Conservation (phyloP, 192 early-diverging fungal genomes). For the Umbelopsis isabellina region DNA sequence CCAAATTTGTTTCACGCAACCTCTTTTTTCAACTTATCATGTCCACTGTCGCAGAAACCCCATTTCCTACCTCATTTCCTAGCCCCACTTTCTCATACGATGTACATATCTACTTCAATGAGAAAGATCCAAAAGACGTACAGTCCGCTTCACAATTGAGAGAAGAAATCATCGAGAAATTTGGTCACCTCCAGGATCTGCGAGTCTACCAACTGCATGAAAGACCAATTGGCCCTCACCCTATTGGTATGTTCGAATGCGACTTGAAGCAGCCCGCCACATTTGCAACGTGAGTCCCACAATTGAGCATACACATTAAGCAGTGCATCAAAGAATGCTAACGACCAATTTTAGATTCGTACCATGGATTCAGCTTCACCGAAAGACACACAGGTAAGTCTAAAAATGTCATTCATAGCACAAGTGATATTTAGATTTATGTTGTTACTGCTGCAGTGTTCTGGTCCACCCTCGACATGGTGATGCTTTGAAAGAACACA, state of each 20-base stretch:
- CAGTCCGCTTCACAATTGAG: constrained; percentile 15
- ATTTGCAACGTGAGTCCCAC: constrained; percentile 2
- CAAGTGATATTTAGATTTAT: not conserved
- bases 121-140: not conserved
- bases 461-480: constrained; percentile 24
- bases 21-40: not conserved
- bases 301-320: too few species aligned
- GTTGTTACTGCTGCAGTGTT: constrained; percentile 1
- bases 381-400: not conserved
- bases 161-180: constrained; percentile 22
- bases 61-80: constrained; percentile 22
- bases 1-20: too few species aligned
- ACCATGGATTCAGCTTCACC: constrained; percentile 16
- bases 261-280: constrained; percentile 20
- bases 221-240: constrained; percentile 24
- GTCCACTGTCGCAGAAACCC: not conserved
- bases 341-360: not conserved
- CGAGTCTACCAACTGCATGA: constrained; percentile 11
- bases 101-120: constrained; percentile 27
- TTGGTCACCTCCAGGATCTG: constrained; percentile 26
- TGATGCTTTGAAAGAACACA: constrained; percentile 23
- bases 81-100: constrained; percentile 26
- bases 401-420: too few species aligned
- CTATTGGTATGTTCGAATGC: constrained; percentile 30
- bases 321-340: not conserved